Conservation (phyloP, 805 yeast species). For the Cyberlindnera americana region DNA sequence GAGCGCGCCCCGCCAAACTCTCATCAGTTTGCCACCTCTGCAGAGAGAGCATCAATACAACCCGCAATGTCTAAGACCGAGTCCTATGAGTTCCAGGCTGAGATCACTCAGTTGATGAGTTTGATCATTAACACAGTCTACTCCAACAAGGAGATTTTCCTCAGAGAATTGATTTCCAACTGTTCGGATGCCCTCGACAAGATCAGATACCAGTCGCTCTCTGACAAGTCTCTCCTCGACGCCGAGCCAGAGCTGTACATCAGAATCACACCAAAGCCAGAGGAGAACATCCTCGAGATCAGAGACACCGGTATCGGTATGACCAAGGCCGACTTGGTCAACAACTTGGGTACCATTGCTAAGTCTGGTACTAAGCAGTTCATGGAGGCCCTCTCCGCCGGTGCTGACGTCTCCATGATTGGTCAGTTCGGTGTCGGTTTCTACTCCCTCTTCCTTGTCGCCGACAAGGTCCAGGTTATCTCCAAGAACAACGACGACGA, state of each 20-base stretch:
- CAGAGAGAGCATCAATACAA: neutral
- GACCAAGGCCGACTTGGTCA: slow-evolving; percentile 98
- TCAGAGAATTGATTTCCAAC: slow-evolving; percentile 97
- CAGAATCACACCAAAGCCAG: slow-evolving; percentile 96
- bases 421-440: slow-evolving; percentile 99
- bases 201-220: slow-evolving; percentile 93
- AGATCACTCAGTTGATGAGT: slow-evolving; percentile 99
- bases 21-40: neutral
- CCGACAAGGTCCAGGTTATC: slow-evolving; percentile 97
- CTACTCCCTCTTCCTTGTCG: slow-evolving; percentile 98
- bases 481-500: slow-evolving; percentile 99
- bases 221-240: slow-evolving; percentile 89
- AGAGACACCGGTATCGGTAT: slow-evolving; percentile 99
- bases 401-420: slow-evolving; percentile 99
- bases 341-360: slow-evolving; percentile 99
- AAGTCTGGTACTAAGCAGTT: slow-evolving; percentile 99
- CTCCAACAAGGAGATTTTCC: slow-evolving; percentile 98
- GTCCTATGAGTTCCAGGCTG: slow-evolving; percentile 98
- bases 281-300: slow-evolving; percentile 88
- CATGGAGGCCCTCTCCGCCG: slow-evolving; percentile 99
- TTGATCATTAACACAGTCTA: slow-evolving; percentile 99
- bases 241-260: slow-evolving; percentile 95
- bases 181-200: slow-evolving; percentile 99
- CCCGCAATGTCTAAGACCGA: slow-evolving; percentile 39
- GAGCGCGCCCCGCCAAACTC: slow-evolving; percentile 1